Conservation (phyloP, 1,284 basidiomycete genomes). For the Coniophora puteana region DNA sequence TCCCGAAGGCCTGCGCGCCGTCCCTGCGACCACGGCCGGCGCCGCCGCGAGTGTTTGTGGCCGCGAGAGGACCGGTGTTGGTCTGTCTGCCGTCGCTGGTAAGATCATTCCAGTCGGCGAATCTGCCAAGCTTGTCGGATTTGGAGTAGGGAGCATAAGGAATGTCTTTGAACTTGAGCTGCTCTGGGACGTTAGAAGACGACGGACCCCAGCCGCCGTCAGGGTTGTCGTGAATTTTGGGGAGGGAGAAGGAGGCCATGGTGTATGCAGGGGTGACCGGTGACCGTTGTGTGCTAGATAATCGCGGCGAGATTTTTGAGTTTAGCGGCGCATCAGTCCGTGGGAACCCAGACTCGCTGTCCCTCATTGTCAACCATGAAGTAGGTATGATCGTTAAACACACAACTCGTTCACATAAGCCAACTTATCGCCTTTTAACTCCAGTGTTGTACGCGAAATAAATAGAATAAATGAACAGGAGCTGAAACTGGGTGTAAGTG, state of each 20-base stretch:
- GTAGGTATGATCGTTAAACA: slow-evolving; percentile 38
- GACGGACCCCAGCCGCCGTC: slow-evolving; percentile 85
- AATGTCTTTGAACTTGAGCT: slow-evolving; percentile 87
- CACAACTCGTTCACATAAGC: slow-evolving; percentile 5
- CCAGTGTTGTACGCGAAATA: slow-evolving; percentile 89
- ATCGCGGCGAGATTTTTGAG: slow-evolving; percentile 18
- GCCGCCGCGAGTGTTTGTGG: slow-evolving; percentile 46
- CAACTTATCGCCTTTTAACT: slow-evolving; percentile 11
- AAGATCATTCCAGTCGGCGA: slow-evolving; percentile 95
- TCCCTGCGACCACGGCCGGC: slow-evolving; percentile 59
- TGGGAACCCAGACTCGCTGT: slow-evolving; percentile 39
- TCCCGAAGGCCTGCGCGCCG: slow-evolving; percentile 70
- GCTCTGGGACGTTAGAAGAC: slow-evolving; percentile 66
- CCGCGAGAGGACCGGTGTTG: slow-evolving; percentile 44
- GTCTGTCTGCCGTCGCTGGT: slow-evolving; percentile 62
- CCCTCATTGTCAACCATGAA: slow-evolving; percentile 51
- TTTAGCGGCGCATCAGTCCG: slow-evolving; percentile 23
- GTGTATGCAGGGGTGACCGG: slow-evolving; percentile 9
- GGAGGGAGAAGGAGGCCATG: slow-evolving; percentile 76
- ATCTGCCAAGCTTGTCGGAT: slow-evolving; percentile 95
- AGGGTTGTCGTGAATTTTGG: slow-evolving; percentile 75
- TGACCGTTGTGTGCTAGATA: slow-evolving; percentile 6
- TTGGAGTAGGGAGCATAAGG: slow-evolving; percentile 98
- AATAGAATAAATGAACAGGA: slow-evolving; percentile 91
- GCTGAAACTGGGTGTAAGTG: slow-evolving; percentile 74